Evolutionary conservation across 768 basidiomycete genomes (phyloP).

Genomic region (Rhodotorula diobovata): DNA sequence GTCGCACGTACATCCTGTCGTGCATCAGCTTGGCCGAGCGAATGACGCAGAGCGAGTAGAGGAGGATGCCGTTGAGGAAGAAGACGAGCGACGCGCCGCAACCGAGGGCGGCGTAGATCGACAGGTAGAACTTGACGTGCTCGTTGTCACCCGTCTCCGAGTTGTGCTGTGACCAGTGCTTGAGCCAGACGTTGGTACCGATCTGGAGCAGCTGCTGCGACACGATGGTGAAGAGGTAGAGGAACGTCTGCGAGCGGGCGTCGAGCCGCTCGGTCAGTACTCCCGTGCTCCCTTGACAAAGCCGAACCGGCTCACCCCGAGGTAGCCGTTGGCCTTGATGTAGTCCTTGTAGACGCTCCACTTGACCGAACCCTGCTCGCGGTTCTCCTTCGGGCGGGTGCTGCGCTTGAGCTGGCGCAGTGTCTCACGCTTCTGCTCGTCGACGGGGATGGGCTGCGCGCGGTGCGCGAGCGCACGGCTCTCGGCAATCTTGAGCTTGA

Average conservation of each 20-base stretch:
- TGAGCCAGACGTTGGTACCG: constrained; percentile 42
- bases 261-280: not conserved
- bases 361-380: constrained; percentile 50
- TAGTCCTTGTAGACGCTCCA: constrained; percentile 49
- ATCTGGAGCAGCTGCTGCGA: constrained; percentile 48
- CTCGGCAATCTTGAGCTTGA: constrained; percentile 39
- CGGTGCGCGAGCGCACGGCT: constrained; percentile 38
- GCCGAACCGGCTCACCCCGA: constrained; percentile 41
- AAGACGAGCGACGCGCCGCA: constrained; percentile 19
- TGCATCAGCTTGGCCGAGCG: constrained; percentile 39
- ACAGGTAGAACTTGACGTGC: constrained; percentile 35
- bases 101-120: constrained; percentile 31
- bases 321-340: constrained; percentile 43
- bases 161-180: constrained; percentile 40
- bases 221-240: constrained; percentile 48
- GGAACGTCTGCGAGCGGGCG: constrained; percentile 33
- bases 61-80: constrained; percentile 41
- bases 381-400: constrained; percentile 42
- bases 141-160: constrained; percentile 33
- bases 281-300: too few relatives aligned
- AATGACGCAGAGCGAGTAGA: constrained; percentile 42
- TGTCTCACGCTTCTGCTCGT: constrained; percentile 36
- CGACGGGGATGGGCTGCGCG: constrained; percentile 45
- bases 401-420: constrained; percentile 32
- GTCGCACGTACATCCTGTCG: constrained; percentile 35